phyloP scores from a whole-genome alignment of 768 basidiomycete genomes.

The Podaxis sp. region DNA sequence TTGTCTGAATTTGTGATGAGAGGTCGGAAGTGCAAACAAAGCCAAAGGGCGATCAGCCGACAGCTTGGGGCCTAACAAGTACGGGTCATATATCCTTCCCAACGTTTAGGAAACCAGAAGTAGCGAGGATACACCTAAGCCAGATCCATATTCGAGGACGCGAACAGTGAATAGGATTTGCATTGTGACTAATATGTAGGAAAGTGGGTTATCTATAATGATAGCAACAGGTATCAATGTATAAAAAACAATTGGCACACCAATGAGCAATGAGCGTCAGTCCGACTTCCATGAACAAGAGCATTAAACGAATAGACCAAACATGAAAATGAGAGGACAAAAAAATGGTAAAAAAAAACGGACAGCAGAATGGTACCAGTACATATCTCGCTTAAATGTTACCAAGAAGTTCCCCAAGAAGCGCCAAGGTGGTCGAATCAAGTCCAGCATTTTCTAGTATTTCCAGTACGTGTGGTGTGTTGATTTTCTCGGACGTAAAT shows the following conservation, averaged over 20 bases:
- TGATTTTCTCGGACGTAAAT: slow-evolving; percentile 22
- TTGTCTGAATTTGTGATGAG: no score
- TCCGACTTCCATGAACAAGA: no score
- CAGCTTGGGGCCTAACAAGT: no score
- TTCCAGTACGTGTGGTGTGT: slow-evolving; percentile 32
- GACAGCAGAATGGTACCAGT: neutral
- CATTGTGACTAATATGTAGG: neutral
- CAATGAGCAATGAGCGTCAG: neutral
- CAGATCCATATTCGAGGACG: neutral
- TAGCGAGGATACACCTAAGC: neutral
- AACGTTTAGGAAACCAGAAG: neutral
- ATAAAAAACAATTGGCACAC: neutral
- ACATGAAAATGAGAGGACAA: neutral
- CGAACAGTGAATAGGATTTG: neutral
- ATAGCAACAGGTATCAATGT: neutral
- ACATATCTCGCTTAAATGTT: slow-evolving; percentile 15
- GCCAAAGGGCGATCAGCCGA: no score
- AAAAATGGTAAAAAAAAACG: neutral
- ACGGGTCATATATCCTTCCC: no score
- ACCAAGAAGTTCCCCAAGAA: slow-evolving; percentile 27
- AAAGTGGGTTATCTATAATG: neutral
- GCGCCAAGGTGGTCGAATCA: slow-evolving; percentile 47
- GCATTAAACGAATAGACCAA: neutral
- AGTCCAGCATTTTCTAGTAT: slow-evolving; percentile 36
- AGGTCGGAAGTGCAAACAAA: no score